Evolutionary conservation across 345 rosid genomes (phyloP).

Genomic region (Anacardium occidentale): DNA sequence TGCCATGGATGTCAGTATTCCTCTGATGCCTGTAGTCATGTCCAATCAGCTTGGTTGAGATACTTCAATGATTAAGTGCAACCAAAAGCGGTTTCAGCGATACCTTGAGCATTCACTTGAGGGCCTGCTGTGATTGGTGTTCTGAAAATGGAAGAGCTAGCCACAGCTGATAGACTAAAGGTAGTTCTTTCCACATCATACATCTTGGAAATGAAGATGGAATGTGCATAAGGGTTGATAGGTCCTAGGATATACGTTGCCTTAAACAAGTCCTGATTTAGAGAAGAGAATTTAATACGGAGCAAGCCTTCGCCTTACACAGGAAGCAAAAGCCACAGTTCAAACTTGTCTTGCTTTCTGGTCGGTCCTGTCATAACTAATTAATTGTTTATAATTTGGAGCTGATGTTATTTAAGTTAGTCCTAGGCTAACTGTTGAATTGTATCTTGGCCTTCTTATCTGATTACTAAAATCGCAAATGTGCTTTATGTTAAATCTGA

Average conservation of each 20-base stretch:
- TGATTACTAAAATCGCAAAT: slow-evolving; percentile 10
- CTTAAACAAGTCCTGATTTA: neutral
- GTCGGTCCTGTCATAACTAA: slow-evolving; percentile 21
- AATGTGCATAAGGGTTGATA: slow-evolving; percentile 12
- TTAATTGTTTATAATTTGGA: slow-evolving; percentile 27
- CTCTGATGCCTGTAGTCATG: slow-evolving; percentile 20
- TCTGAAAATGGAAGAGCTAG: slow-evolving; percentile 24
- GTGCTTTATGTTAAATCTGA: neutral
- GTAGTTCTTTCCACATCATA: slow-evolving; percentile 18
- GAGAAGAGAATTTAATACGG: slow-evolving; percentile 13
- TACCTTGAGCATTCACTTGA: slow-evolving; percentile 30
- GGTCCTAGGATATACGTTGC: slow-evolving; percentile 13
- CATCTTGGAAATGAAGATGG: slow-evolving; percentile 7
- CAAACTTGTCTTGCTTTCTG: slow-evolving; percentile 4
- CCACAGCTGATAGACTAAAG: slow-evolving; percentile 8
- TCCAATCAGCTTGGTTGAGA: slow-evolving; percentile 30
- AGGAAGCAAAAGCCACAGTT: slow-evolving; percentile 11
- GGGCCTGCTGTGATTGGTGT: slow-evolving; percentile 26
- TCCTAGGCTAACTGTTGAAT: slow-evolving; percentile 29
- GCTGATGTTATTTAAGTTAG: slow-evolving; percentile 19
- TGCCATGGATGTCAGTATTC: slow-evolving; percentile 25
- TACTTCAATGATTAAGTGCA: slow-evolving; percentile 17
- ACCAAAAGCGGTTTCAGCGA: slow-evolving; percentile 20
- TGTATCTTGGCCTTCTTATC: slow-evolving; percentile 23
- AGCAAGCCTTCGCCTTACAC: neutral